Evolutionary conservation across 1,284 basidiomycete species (phyloP).

Genomic region (Cutaneotrichosporon sp.): DNA sequence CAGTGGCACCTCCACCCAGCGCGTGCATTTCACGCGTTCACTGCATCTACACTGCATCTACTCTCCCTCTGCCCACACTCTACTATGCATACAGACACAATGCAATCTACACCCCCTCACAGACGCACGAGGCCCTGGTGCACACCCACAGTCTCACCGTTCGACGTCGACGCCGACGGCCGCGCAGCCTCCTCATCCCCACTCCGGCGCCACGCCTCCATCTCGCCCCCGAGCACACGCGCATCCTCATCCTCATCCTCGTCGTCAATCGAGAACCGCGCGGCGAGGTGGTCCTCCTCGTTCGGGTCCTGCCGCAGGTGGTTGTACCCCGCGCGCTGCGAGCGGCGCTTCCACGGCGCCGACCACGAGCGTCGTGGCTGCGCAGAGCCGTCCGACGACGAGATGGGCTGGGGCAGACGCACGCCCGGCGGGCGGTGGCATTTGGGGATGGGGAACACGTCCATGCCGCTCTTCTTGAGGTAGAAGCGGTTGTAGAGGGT

Average conservation of each 20-base stretch:
- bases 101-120: constrained; percentile 20
- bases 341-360: constrained; percentile 38
- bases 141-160: constrained; percentile 24
- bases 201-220: constrained; percentile 40
- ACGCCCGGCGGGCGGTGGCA: constrained; percentile 15
- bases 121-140: constrained; percentile 46
- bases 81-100: constrained; percentile 4
- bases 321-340: constrained; percentile 37
- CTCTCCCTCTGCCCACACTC: too few species aligned
- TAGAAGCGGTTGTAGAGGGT: constrained; percentile 52
- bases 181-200: constrained; percentile 9
- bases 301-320: constrained; percentile 50
- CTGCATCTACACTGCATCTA: constrained; percentile 13
- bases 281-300: constrained; percentile 61
- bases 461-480: constrained; percentile 44
- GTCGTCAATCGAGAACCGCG: constrained; percentile 49
- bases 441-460: constrained; percentile 43
- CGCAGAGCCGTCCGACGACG: background rate
- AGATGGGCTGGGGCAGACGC: constrained; percentile 9
- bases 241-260: constrained; percentile 47
- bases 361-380: constrained; percentile 4
- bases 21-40: background rate
- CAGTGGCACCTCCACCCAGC: background rate
- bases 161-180: background rate
- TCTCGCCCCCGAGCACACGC: constrained; percentile 30